Evolutionary conservation across 306 rosid species (phyloP).

Genomic region (Acacia crassicarpa): DNA sequence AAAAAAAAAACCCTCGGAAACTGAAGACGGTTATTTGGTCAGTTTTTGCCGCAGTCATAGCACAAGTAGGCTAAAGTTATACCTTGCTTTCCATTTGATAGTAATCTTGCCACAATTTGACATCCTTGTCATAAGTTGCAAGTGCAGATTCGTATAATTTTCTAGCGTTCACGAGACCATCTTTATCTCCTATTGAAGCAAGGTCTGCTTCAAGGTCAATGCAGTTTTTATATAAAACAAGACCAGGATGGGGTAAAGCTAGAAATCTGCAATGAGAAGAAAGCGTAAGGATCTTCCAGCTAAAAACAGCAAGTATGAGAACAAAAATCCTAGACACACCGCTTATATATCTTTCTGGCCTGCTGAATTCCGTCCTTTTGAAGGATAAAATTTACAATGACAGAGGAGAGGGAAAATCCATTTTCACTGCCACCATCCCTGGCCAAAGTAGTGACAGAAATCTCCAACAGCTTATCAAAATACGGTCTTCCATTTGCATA

Average conservation of each 20-base stretch:
- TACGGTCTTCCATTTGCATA: constrained; percentile 55
- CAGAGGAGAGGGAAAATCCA: constrained; percentile 80
- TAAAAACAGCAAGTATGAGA: constrained; percentile 6
- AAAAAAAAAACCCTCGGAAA: not conserved
- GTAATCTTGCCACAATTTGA: constrained; percentile 74
- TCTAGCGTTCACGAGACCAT: constrained; percentile 63
- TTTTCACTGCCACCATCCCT: constrained; percentile 75
- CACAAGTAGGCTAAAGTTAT: constrained; percentile 1
- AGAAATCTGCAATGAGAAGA: constrained; percentile 64
- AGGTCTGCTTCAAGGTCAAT: constrained; percentile 77
- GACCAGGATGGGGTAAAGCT: constrained; percentile 84
- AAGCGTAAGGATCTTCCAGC: not conserved
- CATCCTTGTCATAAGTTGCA: constrained; percentile 62
- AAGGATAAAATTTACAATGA: constrained; percentile 63
- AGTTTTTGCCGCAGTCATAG: not conserved
- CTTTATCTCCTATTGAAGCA: constrained; percentile 69
- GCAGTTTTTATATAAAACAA: constrained; percentile 63
- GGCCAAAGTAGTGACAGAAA: constrained; percentile 55
- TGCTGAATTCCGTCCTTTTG: constrained; percentile 74
- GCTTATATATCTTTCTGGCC: constrained; percentile 75
- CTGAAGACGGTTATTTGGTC: not conserved
- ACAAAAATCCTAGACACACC: constrained; percentile 42
- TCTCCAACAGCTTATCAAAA: constrained; percentile 74
- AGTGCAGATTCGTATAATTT: constrained; percentile 80
- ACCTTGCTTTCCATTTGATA: constrained; percentile 70